Evolutionary conservation across 73 alveolate genomes (phyloP).

Genomic region (Uronychia binucleata): DNA sequence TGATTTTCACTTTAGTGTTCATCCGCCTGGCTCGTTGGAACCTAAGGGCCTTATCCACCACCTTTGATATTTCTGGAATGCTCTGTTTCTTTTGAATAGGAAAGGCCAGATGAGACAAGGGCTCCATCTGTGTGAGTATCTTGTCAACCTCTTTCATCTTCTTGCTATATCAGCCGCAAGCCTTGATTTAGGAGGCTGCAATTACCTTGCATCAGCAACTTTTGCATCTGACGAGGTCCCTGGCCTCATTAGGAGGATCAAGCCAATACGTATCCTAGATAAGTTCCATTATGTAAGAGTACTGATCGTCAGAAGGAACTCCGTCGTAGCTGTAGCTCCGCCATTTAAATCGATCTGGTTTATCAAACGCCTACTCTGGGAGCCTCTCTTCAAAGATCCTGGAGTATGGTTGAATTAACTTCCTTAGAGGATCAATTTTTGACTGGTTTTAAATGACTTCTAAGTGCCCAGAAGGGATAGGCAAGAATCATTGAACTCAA

Average conservation of each 20-base stretch:
- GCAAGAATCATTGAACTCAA: not conserved
- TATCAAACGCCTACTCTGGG: not conserved
- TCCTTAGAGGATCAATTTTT: too few species aligned
- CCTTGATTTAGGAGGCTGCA: too few species aligned
- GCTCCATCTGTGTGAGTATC: not conserved
- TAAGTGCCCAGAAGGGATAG: too few species aligned
- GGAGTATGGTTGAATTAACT: too few species aligned
- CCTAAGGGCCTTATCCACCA: not conserved
- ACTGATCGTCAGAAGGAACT: not conserved
- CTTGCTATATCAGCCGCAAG: not conserved
- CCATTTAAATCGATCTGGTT: not conserved
- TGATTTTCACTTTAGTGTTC: not conserved
- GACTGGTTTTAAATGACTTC: too few species aligned
- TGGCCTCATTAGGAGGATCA: not conserved
- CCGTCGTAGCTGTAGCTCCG: not conserved
- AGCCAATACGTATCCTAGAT: not conserved
- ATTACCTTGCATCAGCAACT: not conserved
- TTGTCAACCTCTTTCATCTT: not conserved
- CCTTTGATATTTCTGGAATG: not conserved
- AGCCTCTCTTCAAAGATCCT: not conserved
- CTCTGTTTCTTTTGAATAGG: not conserved
- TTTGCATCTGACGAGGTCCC: not conserved
- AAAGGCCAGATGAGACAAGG: not conserved
- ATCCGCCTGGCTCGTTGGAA: not conserved
- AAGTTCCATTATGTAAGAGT: not conserved